These are phyloP conservation scores for Pythium phragmitis DNA, from an alignment of 352 stramenopile genomes.

Conservation along the genomic window DNA sequence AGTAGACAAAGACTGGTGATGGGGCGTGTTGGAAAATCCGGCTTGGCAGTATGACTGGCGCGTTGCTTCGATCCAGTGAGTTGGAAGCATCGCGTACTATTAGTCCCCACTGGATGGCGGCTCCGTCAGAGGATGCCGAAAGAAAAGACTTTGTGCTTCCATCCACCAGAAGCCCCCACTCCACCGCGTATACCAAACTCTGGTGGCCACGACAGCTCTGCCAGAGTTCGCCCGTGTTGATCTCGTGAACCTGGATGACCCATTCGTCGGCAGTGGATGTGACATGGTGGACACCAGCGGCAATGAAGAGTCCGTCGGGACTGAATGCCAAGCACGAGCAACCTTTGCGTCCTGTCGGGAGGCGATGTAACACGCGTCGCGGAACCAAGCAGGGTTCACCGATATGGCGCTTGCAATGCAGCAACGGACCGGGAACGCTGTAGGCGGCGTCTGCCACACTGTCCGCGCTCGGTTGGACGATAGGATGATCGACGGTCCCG, in stretches of 20 bases:
- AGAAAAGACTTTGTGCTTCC: slow-evolving; percentile 30
- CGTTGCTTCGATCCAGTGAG: not conserved
- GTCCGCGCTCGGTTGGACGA: not conserved
- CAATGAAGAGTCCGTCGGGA: slow-evolving; percentile 50
- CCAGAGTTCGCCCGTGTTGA: slow-evolving; percentile 39
- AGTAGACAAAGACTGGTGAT: slow-evolving; percentile 61
- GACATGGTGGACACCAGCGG: slow-evolving; percentile 36
- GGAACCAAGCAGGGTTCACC: slow-evolving; percentile 57
- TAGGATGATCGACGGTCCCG: not conserved
- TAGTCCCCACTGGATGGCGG: slow-evolving; percentile 44
- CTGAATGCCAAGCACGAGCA: slow-evolving; percentile 66
- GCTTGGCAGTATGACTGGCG: slow-evolving; percentile 6
- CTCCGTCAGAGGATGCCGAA: slow-evolving; percentile 62
- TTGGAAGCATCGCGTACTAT: not conserved
- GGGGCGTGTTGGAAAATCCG: slow-evolving; percentile 56
- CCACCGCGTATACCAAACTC: slow-evolving; percentile 55
- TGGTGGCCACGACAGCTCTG: slow-evolving; percentile 45
- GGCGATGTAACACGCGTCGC: slow-evolving; percentile 48
- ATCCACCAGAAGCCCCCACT: slow-evolving; percentile 34
- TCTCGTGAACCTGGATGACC: slow-evolving; percentile 43
- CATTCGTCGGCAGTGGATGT: slow-evolving; percentile 20
- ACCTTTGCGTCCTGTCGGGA: slow-evolving; percentile 53
- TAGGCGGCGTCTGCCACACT: not conserved
- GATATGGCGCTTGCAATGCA: slow-evolving; percentile 34
- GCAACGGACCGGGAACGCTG: slow-evolving; percentile 15